A percentile compares a stretch with the other conserved stretches of the same genome.
phyloP scores from a whole-genome alignment of 129 eudicot species.

The Flaveria brownii region DNA sequence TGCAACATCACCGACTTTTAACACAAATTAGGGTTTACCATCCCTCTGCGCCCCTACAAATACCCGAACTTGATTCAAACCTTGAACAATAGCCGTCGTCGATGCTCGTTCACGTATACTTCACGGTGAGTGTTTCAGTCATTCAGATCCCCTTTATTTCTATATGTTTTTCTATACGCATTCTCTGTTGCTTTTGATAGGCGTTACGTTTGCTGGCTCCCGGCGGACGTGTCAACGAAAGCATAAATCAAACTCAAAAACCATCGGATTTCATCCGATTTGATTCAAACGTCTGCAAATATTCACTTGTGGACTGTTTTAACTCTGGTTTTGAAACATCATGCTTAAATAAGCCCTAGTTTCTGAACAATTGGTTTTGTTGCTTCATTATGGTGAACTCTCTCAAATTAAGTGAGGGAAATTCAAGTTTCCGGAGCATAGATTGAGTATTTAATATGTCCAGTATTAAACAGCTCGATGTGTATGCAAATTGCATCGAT shows the following conservation, averaged over 20 bases:
- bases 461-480: constrained; percentile 38
- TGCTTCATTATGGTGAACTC: constrained; percentile 38
- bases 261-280: constrained; percentile 18
- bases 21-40: constrained; percentile 1
- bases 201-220: constrained; percentile 67
- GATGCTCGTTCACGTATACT: neutral
- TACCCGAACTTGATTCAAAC: neutral
- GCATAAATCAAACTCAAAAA: constrained; percentile 47
- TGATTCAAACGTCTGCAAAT: constrained; percentile 12
- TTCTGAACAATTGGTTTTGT: neutral
- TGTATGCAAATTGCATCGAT: constrained; percentile 26
- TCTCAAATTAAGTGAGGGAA: constrained; percentile 22
- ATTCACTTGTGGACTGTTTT: constrained; percentile 25
- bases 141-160: neutral
- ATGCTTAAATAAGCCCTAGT: no score
- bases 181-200: constrained; percentile 56
- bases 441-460: constrained; percentile 9
- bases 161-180: neutral
- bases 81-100: constrained; percentile 4
- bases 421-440: constrained; percentile 44
- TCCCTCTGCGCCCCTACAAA: constrained; percentile 21
- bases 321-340: constrained; percentile 18
- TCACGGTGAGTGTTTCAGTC: neutral
- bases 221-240: constrained; percentile 73
- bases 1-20: no score